Percentiles rank a stretch among this genome's conserved stretches.
Evolutionary conservation across 75 land plant species (phyloP).

Genomic region (Selaginella moellendorffii): DNA sequence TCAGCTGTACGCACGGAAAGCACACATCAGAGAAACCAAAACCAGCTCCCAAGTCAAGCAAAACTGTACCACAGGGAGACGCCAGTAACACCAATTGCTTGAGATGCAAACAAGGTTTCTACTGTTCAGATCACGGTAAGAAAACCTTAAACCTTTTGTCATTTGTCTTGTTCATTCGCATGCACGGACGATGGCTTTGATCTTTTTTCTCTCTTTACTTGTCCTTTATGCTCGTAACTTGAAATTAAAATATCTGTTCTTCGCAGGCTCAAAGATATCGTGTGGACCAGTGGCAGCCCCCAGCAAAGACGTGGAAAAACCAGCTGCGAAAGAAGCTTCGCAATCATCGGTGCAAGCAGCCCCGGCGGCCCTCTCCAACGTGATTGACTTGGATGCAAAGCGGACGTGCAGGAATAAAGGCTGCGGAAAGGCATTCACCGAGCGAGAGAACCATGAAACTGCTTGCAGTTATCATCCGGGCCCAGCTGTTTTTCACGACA

Average conservation of each 20-base stretch:
- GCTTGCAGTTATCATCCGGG: slow-evolving; percentile 93
- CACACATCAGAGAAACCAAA: slow-evolving; percentile 89
- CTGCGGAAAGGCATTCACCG: slow-evolving; percentile 74
- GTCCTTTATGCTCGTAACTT: too few relatives aligned
- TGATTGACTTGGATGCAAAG: slow-evolving; percentile 47
- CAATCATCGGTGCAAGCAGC: not conserved
- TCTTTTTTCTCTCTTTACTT: too few relatives aligned
- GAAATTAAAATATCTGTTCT: too few relatives aligned
- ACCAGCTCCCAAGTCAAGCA: slow-evolving; percentile 29
- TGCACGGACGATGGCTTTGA: too few relatives aligned
- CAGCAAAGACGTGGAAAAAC: not conserved
- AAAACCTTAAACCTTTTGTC: too few relatives aligned
- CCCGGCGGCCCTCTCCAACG: slow-evolving; percentile 17
- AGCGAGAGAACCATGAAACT: slow-evolving; percentile 67
- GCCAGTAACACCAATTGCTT: slow-evolving; percentile 39
- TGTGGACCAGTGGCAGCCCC: not conserved
- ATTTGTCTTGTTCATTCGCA: too few relatives aligned
- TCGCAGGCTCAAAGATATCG: not conserved
- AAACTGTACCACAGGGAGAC: slow-evolving; percentile 19
- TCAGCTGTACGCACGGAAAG: slow-evolving; percentile 83
- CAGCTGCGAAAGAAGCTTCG: not conserved
- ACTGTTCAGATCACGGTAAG: slow-evolving; percentile 91
- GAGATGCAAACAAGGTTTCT: slow-evolving; percentile 83
- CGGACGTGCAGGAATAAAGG: slow-evolving; percentile 73
- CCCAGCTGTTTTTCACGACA: slow-evolving; percentile 87